Base-by-base conservation (phyloP, 306 rosid species). In the Quercus wislizeni region DNA sequence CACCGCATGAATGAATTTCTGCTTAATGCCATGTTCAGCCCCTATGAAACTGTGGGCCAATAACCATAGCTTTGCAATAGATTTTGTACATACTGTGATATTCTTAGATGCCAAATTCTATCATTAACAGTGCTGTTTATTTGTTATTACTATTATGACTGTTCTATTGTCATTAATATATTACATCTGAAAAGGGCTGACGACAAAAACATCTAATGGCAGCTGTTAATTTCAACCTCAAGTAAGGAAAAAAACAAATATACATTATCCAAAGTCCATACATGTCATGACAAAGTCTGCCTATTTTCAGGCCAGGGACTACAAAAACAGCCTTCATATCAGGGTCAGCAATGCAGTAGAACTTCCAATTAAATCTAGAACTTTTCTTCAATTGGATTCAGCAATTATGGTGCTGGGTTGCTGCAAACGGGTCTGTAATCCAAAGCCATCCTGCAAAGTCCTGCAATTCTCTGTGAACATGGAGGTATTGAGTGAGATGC, bases 311-410 rank as follows among this genome's bases (percentile, higher is more conserved):
- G 82, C 78, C 72, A 83, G 52, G 59, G 77, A 77, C 72, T 62
- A 69, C 81, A 69, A 83, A 88, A 83, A 74, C 30, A 74, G 75
- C 74, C 82, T 85, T 87, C 83, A 23, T 9, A 69, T 68, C 81
- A 5, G 38, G 13, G 75, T 52, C 56, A 83, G 43, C 73, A 18
- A 59, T 30, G 76, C 73, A 81, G 81, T 75, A 83, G 86, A 76
- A 52, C 70, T 74, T 76, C 71, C 73, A 85, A 69, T 83, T 33
- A 73, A 74, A 38, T 43, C 83, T 55, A 74, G 54, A 23, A 75
- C 33, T 80, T 79, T 10, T 73, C 81, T 64, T 81, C 17, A 77
- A 84, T 83, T 80, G 30, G 88, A 71, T 54, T 62, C 77, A 58
- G 77, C 69, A 75, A 33, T 49, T 78, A 71, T 74, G 74, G 30